Conservation (phyloP, 495 filamentous ascomycete species). For the Alectoria sarmentosa region DNA sequence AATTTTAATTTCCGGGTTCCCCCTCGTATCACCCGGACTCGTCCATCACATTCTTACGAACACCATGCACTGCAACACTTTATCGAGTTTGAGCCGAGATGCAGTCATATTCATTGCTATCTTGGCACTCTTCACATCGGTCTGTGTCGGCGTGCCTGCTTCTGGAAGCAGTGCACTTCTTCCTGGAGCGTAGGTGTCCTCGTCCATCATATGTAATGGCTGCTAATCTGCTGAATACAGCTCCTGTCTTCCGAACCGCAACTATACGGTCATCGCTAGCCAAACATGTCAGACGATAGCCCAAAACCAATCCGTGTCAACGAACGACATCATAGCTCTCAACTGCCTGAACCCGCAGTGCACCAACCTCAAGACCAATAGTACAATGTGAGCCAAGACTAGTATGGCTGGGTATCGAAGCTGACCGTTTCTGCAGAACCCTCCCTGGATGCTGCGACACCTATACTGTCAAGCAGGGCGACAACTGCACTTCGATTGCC, state of each 20-base stretch:
- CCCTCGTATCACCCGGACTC: not conserved
- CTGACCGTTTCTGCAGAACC: not conserved
- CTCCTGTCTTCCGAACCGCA: no score
- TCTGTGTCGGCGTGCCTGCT: not conserved
- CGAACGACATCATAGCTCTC: not conserved
- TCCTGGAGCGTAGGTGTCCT: not conserved
- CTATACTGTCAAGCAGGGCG: not conserved
- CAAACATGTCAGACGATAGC: not conserved
- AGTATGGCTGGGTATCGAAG: not conserved
- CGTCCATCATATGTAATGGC: not conserved
- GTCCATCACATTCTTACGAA: not conserved
- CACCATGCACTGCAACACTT: not conserved
- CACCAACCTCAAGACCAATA: not conserved
- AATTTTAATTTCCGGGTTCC: not conserved
- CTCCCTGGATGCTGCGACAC: not conserved
- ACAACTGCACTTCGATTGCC: not conserved
- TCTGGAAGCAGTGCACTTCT: not conserved
- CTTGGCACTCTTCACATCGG: not conserved
- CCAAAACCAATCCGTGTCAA: not conserved
- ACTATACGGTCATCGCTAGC: not conserved
- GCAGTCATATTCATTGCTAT: not conserved
- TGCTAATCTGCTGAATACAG: not conserved
- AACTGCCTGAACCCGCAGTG: not conserved
- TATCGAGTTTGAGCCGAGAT: not conserved
- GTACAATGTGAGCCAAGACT: not conserved